A percentile compares a stretch with the other conserved stretches of the same genome.
These are phyloP conservation scores for Trichocladium antarcticum DNA, from an alignment of 495 filamentous ascomycete species.

Conservation along the genomic window DNA sequence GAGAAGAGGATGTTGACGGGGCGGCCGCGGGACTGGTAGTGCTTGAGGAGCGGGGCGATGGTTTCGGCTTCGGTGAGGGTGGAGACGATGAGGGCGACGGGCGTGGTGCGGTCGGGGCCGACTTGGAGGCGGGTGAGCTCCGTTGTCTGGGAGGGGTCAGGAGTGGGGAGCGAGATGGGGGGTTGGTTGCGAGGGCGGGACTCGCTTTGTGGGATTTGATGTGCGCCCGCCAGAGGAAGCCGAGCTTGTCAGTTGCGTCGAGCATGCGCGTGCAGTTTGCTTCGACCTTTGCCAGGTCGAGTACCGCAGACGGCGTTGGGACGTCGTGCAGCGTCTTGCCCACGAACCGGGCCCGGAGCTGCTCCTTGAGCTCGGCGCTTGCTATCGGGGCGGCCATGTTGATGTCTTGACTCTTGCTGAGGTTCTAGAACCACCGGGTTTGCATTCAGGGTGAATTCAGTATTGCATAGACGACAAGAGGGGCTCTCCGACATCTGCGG, in stretches of 20 bases:
- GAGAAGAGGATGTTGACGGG: constrained; percentile 61
- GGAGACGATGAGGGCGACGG: constrained; percentile 62
- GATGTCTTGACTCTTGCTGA: neutral
- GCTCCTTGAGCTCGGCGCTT: constrained; percentile 27
- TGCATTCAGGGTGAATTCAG: no score
- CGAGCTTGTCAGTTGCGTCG: constrained; percentile 45
- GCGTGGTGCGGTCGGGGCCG: constrained; percentile 36
- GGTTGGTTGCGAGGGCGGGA: neutral
- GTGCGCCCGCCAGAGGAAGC: constrained; percentile 64
- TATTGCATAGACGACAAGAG: neutral
- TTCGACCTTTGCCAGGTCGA: constrained; percentile 57
- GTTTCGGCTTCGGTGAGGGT: constrained; percentile 68
- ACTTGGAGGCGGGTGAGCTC: constrained; percentile 68
- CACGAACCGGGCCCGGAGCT: constrained; percentile 42
- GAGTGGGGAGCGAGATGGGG: neutral
- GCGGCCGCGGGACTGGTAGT: constrained; percentile 41
- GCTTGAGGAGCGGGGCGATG: constrained; percentile 49
- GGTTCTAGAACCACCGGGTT: neutral
- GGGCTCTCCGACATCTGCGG: neutral
- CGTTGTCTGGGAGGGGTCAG: constrained; percentile 36
- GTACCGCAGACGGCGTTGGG: constrained; percentile 54
- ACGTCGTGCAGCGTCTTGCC: constrained; percentile 52
- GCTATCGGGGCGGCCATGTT: constrained; percentile 13
- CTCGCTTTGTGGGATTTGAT: constrained; percentile 79
- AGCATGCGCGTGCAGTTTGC: constrained; percentile 69